Base-by-base conservation (phyloP, 2,329 filamentous ascomycete species). In the Helicocarpus griseus region DNA sequence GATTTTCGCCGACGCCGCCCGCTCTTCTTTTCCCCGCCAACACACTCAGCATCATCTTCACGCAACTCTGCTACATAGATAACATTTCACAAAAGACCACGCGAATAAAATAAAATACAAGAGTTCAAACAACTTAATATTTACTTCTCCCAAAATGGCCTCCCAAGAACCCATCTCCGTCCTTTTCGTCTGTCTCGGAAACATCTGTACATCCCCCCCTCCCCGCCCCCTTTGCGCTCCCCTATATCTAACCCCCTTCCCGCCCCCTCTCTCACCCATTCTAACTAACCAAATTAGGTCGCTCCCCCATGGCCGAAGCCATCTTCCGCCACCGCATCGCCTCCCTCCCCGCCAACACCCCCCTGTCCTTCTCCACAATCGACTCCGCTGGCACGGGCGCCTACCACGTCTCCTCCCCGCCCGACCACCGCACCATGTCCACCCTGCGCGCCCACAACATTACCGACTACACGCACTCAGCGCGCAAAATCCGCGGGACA, bases 131-230 rank as follows among this genome's bases (percentile, higher is more conserved):
- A n/a, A n/a, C n/a, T n/a, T n/a, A n/a, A n/a, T n/a, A n/a, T n/a
- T n/a, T n/a, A n/a, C n/a, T n/a, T n/a, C n/a, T 8, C 19, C 44
- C 28, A 31, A 46, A 33, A 46, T 46, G 44, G 17, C 28, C 11
- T 11, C 57, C 14, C 46, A 29, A 39, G 53, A 53, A 26, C 61
- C 63, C 33, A 64, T 87, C 50, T 89, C 85, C 2, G 86, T 97
- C 35, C 80, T 97, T 49, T 97, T 97, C 66, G 91, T 97, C 60
- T 98, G 93, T 71, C 78, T 97, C 31, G 93, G 93, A 67, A 98
- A 98, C 70, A 97, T 97, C 64, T 98, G 89, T 79, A 63, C 48
- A 68, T 54, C 17, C 17, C 44, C 53, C 48, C 51, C 49, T 31
- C 53, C 52, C 48, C 17, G 51, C 48, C 41, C 40, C 13, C 49